Base-by-base conservation (phyloP, 805 yeast species). In the Starmerella sp. region DNA sequence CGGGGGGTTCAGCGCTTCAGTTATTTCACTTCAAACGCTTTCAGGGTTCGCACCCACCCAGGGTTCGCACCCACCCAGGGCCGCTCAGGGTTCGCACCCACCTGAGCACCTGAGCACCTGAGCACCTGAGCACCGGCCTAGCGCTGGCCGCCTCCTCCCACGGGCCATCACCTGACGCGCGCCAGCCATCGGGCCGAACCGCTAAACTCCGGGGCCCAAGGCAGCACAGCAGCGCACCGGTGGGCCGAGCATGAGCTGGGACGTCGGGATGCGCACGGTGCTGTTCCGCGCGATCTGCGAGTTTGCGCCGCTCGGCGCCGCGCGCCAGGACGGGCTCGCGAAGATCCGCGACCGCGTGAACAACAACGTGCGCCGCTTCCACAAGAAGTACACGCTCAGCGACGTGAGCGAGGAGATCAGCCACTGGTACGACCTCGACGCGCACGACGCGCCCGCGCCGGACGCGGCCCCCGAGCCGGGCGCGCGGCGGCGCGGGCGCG, bases 211-310 rank as follows among this genome's bases (percentile, higher is more conserved):
- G 22, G 22, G 22, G 22, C 22, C 22, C 22, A 22, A 22, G 22
- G 22, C 22, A 22, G 22, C 22, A 22, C 22, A 22, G 22, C 22
- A 22, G 22, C 22, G 35, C 35, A 10, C 35, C 11, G 35, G 35
- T 32, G 11, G 9, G 38, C 6, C 13, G 22, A 4, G 4, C 11
- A 56, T 58, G 61, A 52, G 55, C 30, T 56, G 57, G 59, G 41
- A 43, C 22, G 52, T 39, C 6, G 49, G 36, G 7, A 17, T 34
- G 37, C 46, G 45, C 29, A 47, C 50, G 5, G 50, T 48, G n/a
- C 54, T 58, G 36, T 57, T 57, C 50, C 11, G 31, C 15, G 52
- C 56, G 4, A 42, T 57, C 31, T 52, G 58, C 41, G 52, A 35
- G 37, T 36, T 35, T 44, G 56, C 58, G 29, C 53, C 53, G 7